Evolutionary conservation across 768 basidiomycete species (phyloP), one percentile per base, ranked within the genome.

Genomic region (Leucocoprinus sp.): DNA sequence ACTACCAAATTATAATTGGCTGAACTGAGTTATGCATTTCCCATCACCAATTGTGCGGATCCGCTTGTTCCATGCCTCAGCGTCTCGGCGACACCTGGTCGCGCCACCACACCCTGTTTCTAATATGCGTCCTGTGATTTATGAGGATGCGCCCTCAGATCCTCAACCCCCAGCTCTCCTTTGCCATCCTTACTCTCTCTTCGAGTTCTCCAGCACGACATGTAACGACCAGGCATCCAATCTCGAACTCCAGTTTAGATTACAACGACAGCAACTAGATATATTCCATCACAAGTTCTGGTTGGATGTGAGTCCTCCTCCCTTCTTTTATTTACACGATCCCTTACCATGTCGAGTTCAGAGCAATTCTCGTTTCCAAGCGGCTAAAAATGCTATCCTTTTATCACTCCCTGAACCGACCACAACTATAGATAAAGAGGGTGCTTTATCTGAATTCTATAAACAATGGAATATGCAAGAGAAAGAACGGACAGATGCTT

Each of bases 341-440:
- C 27, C 26, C 11, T 14, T 31, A 14, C 4, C 9, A 12, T n/a
- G 8, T n/a, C 11, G n/a, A 49, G n/a, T 23, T 6, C 54, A 92
- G 89, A 85, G 76, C 58, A 92, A 92, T 58, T 68, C 72, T 8
- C 80, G 88, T n/a, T 91, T 89, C 57, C 78, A 86, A 57, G 68
- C 72, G 7, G 85, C 78, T 26, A 85, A 82, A 62, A 62, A 71
- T 18, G 70, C 75, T 8, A 65, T 78, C 17, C 67, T 88, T 9
- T 57, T 67, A 7, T 70, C 76, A 43, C 69, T 86, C 21, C 80
- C 82, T 0, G 57, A 67, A 7, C 61, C 68, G 2, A 64, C 75
- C 6, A 66, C 76, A 0, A 39, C 68, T 0, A 66, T 76, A 34
- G 75, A 76, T 55, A 80, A 72, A 54, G 86, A 91, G 59, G 62